Base-by-base conservation (phyloP, 1,139 yeast species). In the Yueomyces sp. region DNA sequence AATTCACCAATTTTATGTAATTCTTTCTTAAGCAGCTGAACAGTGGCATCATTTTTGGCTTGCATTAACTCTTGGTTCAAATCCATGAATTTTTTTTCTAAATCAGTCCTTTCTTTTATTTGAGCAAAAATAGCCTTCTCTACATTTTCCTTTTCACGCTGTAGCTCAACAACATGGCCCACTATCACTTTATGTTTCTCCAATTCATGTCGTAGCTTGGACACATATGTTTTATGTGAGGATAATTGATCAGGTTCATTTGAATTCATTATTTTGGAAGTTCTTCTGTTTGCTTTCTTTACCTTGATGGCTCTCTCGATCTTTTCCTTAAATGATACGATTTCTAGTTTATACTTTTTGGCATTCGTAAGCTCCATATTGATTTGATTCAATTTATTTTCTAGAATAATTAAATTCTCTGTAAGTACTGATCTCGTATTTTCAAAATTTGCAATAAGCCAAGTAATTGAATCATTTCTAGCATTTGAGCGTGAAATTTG, bases 391-490 rank as follows among this genome's bases (percentile, higher is more conserved):
- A 72, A 71, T 51, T 69, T 77, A 39, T 70, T 75, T 38, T 67
- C 64, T 44, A 78, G 69, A 19, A 74, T 48, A 2, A 65, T 57
- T 0, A 80, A 73, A 48, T 76, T 76, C 43, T 73, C 76, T 4
- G 61, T 62, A 28, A 68, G 55, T 4, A 57, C 62, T 25, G 44
- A 46, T 34, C 52, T 52, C 25, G 60, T 48, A 12, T 61, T 60
- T 27, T 52, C 50, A 19, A 60, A 41, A 43, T 59, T 62, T 27
- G 56, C 56, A 8, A 52, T 43, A 39, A 62, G 50, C 65, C 65
- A 61, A 39, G 56, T 57, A 36, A 48, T 49, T 60, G 63, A 61
- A 2, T 55, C 55, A 41, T 54, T 57, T 37, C 48, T 47, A 1
- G 64, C 57, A 32, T 55, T 55, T 27, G 59, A 38, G 29, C 50